Conservation (phyloP, 768 basidiomycete genomes). For the Podaxis sp. region DNA sequence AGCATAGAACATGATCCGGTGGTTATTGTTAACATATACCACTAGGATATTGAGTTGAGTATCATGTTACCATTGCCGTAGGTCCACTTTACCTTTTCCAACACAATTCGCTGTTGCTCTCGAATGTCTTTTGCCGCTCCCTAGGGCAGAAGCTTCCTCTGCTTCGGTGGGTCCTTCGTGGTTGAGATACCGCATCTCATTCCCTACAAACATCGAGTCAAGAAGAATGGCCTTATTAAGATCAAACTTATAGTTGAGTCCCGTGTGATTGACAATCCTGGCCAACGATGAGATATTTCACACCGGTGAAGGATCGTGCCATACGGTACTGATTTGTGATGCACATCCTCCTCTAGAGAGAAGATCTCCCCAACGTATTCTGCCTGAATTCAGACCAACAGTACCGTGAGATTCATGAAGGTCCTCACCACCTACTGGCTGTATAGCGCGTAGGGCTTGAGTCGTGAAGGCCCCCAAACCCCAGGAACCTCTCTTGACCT, state of each 20-base stretch:
- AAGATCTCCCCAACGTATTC: slow-evolving; percentile 54
- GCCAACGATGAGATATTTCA: slow-evolving; percentile 26
- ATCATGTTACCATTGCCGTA: not conserved
- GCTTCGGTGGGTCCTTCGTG: slow-evolving; percentile 33
- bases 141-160: slow-evolving; percentile 38
- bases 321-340: slow-evolving; percentile 48
- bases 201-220: slow-evolving; percentile 58
- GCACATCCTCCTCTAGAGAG: slow-evolving; percentile 37
- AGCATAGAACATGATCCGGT: slow-evolving; percentile 39
- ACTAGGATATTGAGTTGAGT: not conserved
- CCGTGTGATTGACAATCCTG: slow-evolving; percentile 41
- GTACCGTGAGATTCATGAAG: not conserved
- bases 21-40: slow-evolving; percentile 8
- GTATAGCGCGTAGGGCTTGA: not conserved
- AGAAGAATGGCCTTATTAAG: slow-evolving; percentile 45
- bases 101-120: not conserved
- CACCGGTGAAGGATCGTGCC: slow-evolving; percentile 17
- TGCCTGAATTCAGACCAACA: slow-evolving; percentile 21
- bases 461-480: slow-evolving; percentile 9
- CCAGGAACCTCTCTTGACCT: slow-evolving; percentile 12
- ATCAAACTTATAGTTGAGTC: slow-evolving; percentile 62
- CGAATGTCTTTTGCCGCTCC: slow-evolving; percentile 37
- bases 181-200: slow-evolving; percentile 68
- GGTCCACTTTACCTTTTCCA: not conserved
- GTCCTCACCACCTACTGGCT: slow-evolving; percentile 19